These are phyloP conservation scores for Prunus yedoensis DNA, from an alignment of 331 rosid genomes.

Conservation along the genomic window DNA sequence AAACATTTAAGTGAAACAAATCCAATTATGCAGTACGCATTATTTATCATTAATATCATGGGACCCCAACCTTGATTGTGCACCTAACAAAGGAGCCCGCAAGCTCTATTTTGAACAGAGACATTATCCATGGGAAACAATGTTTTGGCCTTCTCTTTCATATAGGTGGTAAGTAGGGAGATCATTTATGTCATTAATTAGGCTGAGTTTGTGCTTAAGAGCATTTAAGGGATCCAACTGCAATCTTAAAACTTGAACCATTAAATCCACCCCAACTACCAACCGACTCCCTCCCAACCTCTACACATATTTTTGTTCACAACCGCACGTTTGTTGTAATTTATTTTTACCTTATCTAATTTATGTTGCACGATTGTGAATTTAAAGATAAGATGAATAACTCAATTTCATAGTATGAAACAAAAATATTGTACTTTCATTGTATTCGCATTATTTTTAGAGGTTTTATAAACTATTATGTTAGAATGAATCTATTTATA, in stretches of 20 bases:
- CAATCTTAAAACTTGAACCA: neutral
- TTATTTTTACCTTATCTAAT: no score
- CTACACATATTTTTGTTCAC: no score
- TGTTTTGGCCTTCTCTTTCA: neutral
- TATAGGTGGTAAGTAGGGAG: neutral
- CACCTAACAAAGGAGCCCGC: neutral
- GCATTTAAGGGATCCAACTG: conserved; percentile 1
- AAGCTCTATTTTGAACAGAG: no score
- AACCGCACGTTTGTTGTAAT: no score
- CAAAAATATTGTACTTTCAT: no score
- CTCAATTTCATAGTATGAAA: no score
- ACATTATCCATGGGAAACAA: neutral
- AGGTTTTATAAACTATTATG: no score
- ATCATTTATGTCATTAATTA: neutral
- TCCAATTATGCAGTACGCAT: neutral
- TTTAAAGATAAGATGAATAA: no score
- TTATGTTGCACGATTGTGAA: no score
- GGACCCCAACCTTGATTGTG: neutral
- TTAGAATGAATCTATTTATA: no score
- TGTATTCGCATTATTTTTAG: no score
- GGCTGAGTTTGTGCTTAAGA: neutral
- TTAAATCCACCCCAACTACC: neutral
- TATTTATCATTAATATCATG: neutral
- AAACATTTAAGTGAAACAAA: neutral
- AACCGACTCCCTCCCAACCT: neutral